Evolutionary conservation across 225 moss, liverwort and hornwort genomes (phyloP).

Genomic region (Sphagnum tenellum): DNA sequence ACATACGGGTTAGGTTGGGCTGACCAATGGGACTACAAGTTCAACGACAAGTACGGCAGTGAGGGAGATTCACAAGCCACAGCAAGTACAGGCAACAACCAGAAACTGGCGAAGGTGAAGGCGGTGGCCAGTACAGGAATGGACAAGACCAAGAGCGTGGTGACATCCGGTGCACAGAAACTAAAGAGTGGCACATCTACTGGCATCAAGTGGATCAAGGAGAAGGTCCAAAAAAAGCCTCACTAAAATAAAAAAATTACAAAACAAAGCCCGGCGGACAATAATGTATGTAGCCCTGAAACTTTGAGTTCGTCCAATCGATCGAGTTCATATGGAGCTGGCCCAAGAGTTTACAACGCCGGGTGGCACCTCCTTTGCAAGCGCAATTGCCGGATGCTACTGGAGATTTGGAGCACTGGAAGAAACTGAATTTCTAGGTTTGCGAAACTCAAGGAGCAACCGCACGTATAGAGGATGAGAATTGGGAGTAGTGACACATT

Average conservation of each 20-base stretch:
- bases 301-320: no score
- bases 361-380: no score
- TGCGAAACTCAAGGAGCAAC: no score
- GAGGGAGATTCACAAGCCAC: slow-evolving; percentile 5
- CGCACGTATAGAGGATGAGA: no score
- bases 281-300: no score
- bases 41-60: slow-evolving; percentile 24
- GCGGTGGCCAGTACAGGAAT: slow-evolving; percentile 23
- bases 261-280: no score
- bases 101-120: slow-evolving; percentile 38
- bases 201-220: slow-evolving; percentile 43
- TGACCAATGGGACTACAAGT: slow-evolving; percentile 57
- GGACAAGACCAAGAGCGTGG: slow-evolving; percentile 39
- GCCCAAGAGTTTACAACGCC: no score
- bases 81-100: slow-evolving; percentile 9
- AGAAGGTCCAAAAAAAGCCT: slow-evolving; percentile 45
- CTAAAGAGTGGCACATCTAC: slow-evolving; percentile 33
- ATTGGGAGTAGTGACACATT: no score
- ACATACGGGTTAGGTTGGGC: slow-evolving; percentile 47
- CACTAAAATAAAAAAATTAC: not conserved
- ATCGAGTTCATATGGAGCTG: no score
- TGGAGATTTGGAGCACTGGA: no score
- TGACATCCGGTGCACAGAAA: slow-evolving; percentile 22
- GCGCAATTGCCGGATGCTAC: no score
- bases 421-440: no score